phyloP scores from a whole-genome alignment of 148 eudicot species.

The Rhododendron vialii region DNA sequence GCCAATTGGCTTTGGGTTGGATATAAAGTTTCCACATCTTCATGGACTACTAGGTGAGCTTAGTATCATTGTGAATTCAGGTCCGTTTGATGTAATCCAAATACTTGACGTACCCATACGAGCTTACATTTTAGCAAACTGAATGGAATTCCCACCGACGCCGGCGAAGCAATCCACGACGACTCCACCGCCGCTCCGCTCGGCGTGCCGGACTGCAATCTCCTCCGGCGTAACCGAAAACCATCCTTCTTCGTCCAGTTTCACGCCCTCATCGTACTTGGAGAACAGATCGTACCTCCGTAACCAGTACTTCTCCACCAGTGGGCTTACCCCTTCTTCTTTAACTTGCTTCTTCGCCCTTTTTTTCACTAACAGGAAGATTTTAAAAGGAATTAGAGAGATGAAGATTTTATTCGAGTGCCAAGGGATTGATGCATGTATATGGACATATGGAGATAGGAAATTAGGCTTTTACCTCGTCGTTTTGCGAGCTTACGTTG shows the following conservation, averaged over 20 bases:
- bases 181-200: slow-evolving; percentile 31
- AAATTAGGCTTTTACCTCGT: not conserved
- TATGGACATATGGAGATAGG: not conserved
- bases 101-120: not conserved
- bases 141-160: slow-evolving; percentile 52
- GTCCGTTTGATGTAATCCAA: not conserved
- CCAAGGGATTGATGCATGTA: not conserved
- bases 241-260: slow-evolving; percentile 58
- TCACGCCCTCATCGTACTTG: slow-evolving; percentile 40
- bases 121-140: slow-evolving; percentile 42
- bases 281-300: slow-evolving; percentile 40
- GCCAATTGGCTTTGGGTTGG: not conserved
- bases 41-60: not conserved
- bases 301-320: slow-evolving; percentile 43
- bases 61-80: not conserved
- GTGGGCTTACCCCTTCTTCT: slow-evolving; percentile 24
- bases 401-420: not conserved
- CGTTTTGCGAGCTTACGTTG: slow-evolving; percentile 1
- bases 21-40: not conserved
- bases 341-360: slow-evolving; percentile 4
- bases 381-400: not conserved
- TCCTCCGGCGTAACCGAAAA: slow-evolving; percentile 49
- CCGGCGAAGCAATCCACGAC: slow-evolving; percentile 48
- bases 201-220: slow-evolving; percentile 39
- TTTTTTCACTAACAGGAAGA: not conserved